A percentile compares a stretch with the other conserved stretches of the same genome.
phyloP scores from a whole-genome alignment of 129 eudicot genomes.

The Pittosporum tobira region DNA sequence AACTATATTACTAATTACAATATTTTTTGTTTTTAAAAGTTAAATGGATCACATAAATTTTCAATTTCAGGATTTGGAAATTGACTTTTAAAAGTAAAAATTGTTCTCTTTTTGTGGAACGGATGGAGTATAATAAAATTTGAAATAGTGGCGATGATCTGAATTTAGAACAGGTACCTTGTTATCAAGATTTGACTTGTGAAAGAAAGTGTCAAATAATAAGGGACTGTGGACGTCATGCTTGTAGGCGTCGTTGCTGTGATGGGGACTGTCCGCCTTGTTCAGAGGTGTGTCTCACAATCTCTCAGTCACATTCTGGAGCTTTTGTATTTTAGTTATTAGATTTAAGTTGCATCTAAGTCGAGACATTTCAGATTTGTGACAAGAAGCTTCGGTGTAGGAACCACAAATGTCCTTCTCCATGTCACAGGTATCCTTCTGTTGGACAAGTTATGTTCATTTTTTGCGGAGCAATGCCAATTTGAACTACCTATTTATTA shows the following conservation, averaged over 20 bases:
- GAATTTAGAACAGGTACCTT: slow-evolving; percentile 82
- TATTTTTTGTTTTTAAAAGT: too few species aligned
- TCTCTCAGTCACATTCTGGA: neutral
- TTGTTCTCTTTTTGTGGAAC: too few species aligned
- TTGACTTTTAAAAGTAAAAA: too few species aligned
- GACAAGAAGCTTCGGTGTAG: slow-evolving; percentile 90
- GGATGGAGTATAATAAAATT: too few species aligned
- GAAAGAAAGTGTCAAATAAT: slow-evolving; percentile 81
- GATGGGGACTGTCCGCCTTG: slow-evolving; percentile 98
- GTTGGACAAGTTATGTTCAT: neutral
- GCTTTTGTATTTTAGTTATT: slow-evolving; percentile 4
- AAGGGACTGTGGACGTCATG: slow-evolving; percentile 97
- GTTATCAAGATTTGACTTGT: slow-evolving; percentile 91
- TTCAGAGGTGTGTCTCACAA: slow-evolving; percentile 59
- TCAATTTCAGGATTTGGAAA: too few species aligned
- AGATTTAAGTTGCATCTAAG: neutral
- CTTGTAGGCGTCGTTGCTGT: slow-evolving; percentile 89
- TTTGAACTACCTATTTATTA: neutral
- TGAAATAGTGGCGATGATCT: slow-evolving; percentile 23
- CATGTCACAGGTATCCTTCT: slow-evolving; percentile 76
- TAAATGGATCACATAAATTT: too few species aligned
- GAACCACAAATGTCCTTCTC: slow-evolving; percentile 97
- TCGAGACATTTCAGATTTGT: slow-evolving; percentile 56
- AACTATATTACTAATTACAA: too few species aligned
- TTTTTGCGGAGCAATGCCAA: too few species aligned